Evolutionary conservation across 106 monocot species (phyloP), one percentile per base, ranked within the genome.

Genomic region (Platanthera guangdongensis): DNA sequence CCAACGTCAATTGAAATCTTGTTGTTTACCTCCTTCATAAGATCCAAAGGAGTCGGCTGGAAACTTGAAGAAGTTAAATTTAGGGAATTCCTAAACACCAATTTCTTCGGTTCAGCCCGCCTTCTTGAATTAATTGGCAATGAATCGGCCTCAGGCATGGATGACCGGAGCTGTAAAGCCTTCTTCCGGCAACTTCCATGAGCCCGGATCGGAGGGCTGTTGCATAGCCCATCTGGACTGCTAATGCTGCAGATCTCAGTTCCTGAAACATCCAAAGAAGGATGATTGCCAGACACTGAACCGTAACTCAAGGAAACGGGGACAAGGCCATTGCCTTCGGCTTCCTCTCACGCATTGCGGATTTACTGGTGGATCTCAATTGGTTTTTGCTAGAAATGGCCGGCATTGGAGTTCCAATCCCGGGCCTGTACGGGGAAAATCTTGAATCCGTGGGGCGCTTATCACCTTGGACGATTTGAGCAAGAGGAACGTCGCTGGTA

Each of bases 1-100:
- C 65, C 74, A 55, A 72, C 47, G 46, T 50, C 50, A 10, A 19
- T 9, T 50, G 19, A 7, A 59, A 19, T 57, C 53, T 67, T 80
- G 13, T 2, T 60, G 12, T 32, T 9, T 0, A 18, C 18, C 12
- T 18, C 22, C 46, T 72, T 72, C 10, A 50, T 15, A 50, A 72
- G 72, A 72, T 63, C 50, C 15, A 55, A 59, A 28, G 51, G n/a
- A 52, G 32, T 80, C 21, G 39, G 80, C n/a, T 87, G 88, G 69
- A 82, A 84, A 49, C 70, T 79, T 21, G 86, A 83, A 28, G 90
- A 52, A 6, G 85, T 87, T n/a, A 84, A 80, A 74, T 85, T 94
- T 74, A 90, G 74, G 6, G 99, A 94, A 4, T 89, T 84, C 28
- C 83, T 60, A 70, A 86, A 86, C 18, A 89, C 74, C 4, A 83